Conservation (phyloP, 2,329 filamentous ascomycete species). For the Penicillium sp. region DNA sequence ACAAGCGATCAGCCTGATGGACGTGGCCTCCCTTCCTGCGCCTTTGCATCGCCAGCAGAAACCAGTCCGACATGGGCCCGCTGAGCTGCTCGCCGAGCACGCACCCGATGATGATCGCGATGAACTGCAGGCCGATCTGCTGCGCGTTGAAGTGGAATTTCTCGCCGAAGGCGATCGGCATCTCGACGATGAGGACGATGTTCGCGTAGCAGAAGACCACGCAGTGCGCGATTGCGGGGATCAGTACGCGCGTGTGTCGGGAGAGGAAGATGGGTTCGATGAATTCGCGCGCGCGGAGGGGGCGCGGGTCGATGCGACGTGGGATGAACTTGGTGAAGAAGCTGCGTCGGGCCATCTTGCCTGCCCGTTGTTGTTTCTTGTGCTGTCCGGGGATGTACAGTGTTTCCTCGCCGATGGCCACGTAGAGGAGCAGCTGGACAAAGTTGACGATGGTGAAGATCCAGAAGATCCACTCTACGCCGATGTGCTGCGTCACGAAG, state of each 20-base stretch:
- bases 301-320: constrained; percentile 57
- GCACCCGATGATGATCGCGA: constrained; percentile 62
- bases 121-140: constrained; percentile 64
- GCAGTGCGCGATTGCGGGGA: constrained; percentile 60
- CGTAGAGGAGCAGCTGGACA: constrained; percentile 61
- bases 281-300: constrained; percentile 56
- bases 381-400: constrained; percentile 47
- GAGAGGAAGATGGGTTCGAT: constrained; percentile 56
- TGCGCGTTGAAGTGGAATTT: constrained; percentile 63
- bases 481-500: constrained; percentile 55
- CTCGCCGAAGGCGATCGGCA: constrained; percentile 61
- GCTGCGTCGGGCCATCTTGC: constrained; percentile 45
- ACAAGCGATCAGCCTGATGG: constrained; percentile 59
- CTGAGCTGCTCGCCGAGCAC: constrained; percentile 64
- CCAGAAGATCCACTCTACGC: constrained; percentile 65
- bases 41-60: constrained; percentile 51
- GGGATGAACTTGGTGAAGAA: constrained; percentile 48
- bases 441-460: constrained; percentile 62
- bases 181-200: constrained; percentile 62
- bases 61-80: constrained; percentile 56
- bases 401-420: constrained; percentile 61
- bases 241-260: constrained; percentile 52
- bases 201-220: constrained; percentile 63
- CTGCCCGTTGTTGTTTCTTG: no score
- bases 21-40: constrained; percentile 27